Conservation (phyloP, 495 filamentous ascomycete genomes). For the Annulohypoxylon bovei region DNA sequence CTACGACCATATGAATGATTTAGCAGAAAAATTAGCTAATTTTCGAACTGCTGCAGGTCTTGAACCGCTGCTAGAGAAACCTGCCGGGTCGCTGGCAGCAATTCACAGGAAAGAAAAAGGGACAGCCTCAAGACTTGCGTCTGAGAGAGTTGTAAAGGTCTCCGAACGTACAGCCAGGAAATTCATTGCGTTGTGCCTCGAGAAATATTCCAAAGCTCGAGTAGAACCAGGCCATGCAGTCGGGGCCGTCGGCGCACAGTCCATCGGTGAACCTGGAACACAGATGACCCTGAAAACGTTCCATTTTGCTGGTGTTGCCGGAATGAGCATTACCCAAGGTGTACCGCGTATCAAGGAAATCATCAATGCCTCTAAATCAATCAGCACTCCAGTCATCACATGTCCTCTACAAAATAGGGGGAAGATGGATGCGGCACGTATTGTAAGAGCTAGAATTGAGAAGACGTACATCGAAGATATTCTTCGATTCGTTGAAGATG, state of each 20-base stretch:
- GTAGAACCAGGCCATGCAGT: constrained; percentile 96
- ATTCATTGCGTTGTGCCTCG: constrained; percentile 84
- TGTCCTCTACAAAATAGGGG: constrained; percentile 79
- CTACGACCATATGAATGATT: constrained; percentile 68
- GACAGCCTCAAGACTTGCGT: constrained; percentile 49
- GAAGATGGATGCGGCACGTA: constrained; percentile 76
- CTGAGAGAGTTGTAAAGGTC: constrained; percentile 80
- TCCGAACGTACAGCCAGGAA: constrained; percentile 73
- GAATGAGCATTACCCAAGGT: constrained; percentile 98
- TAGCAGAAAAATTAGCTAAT: constrained; percentile 60
- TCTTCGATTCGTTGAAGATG: constrained; percentile 80
- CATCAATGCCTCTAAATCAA: constrained; percentile 93
- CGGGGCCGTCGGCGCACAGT: constrained; percentile 97
- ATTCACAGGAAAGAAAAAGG: constrained; percentile 53
- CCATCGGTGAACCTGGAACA: constrained; percentile 97
- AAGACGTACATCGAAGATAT: constrained; percentile 82
- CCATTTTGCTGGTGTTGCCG: constrained; percentile 99
- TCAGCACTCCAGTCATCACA: constrained; percentile 92
- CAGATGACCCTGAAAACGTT: constrained; percentile 99
- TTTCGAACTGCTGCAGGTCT: constrained; percentile 56
- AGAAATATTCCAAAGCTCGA: constrained; percentile 88
- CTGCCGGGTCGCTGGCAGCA: constrained; percentile 42
- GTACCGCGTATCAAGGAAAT: constrained; percentile 99
- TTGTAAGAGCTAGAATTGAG: constrained; percentile 91
- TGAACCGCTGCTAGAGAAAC: constrained; percentile 41